Evolutionary conservation across 2,329 filamentous ascomycete species (phyloP).

Genomic region (Fusarium azukiicola): DNA sequence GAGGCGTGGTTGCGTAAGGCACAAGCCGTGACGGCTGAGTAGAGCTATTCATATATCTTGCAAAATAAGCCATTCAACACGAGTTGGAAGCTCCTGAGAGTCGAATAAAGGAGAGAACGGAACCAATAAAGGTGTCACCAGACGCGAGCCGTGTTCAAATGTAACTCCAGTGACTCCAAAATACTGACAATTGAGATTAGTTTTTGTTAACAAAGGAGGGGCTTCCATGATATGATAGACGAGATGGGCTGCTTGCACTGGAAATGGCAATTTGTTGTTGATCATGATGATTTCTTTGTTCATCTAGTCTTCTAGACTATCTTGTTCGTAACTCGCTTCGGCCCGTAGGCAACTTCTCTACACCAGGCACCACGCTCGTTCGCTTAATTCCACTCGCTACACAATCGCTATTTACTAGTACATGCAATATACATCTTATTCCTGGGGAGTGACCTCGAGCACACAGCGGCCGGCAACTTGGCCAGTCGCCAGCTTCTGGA

Average conservation of each 20-base stretch:
- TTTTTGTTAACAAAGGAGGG: not conserved
- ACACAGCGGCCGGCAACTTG: conserved; percentile 51
- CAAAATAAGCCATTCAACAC: no score
- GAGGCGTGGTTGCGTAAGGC: no score
- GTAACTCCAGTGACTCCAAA: no score
- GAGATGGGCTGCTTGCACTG: no score
- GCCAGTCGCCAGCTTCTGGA: conserved; percentile 48
- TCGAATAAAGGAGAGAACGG: no score
- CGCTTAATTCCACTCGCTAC: conserved; percentile 2
- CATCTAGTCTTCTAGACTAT: not conserved
- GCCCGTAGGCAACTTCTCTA: not conserved
- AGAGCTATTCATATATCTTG: no score
- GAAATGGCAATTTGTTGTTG: not conserved
- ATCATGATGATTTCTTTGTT: not conserved
- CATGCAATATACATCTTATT: not conserved
- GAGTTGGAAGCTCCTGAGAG: no score
- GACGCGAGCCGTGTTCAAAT: no score
- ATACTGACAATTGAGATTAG: not conserved
- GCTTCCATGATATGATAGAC: no score
- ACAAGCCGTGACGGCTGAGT: no score
- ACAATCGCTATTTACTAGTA: conserved; percentile 12
- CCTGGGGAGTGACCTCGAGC: conserved; percentile 41
- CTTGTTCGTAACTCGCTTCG: not conserved
- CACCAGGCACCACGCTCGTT: not conserved
- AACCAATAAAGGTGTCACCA: no score